These are phyloP conservation scores for Stagonosporopsis cucurbitacearum DNA, from an alignment of 2,329 filamentous ascomycete species.

Conservation along the genomic window DNA sequence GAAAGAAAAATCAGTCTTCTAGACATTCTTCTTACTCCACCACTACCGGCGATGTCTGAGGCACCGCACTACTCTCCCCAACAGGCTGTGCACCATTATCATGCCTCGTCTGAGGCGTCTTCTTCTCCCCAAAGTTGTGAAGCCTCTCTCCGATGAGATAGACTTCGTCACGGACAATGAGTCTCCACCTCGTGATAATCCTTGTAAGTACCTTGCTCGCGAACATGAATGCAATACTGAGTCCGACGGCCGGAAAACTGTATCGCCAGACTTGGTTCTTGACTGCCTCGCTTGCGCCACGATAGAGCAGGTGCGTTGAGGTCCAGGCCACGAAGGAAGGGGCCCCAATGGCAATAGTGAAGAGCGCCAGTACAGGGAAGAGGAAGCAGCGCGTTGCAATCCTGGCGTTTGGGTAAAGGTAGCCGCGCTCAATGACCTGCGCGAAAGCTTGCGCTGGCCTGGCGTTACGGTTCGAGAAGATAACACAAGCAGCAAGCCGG, in stretches of 20 bases:
- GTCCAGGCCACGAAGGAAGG: slow-evolving; percentile 68
- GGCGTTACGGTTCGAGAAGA: slow-evolving; percentile 71
- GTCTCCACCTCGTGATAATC: slow-evolving; percentile 76
- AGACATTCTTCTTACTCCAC: background rate
- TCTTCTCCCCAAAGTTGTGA: slow-evolving; percentile 84
- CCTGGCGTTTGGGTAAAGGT: slow-evolving; percentile 76
- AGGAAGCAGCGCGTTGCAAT: slow-evolving; percentile 87
- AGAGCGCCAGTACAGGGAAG: slow-evolving; percentile 73
- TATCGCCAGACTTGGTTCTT: slow-evolving; percentile 66
- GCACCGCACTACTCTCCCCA: background rate
- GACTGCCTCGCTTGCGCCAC: slow-evolving; percentile 54
- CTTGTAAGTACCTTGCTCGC: slow-evolving; percentile 58
- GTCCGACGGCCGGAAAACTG: slow-evolving; percentile 72
- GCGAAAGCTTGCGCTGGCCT: slow-evolving; percentile 76
- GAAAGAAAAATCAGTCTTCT: background rate
- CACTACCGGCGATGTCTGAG: background rate
- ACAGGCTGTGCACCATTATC: background rate
- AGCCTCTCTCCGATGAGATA: slow-evolving; percentile 93
- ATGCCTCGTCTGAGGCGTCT: slow-evolving; percentile 18
- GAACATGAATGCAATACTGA: slow-evolving; percentile 56
- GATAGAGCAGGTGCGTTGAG: slow-evolving; percentile 53
- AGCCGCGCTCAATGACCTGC: slow-evolving; percentile 72
- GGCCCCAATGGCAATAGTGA: slow-evolving; percentile 65
- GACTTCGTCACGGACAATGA: slow-evolving; percentile 87
- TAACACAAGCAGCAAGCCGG: slow-evolving; percentile 75